A percentile compares a stretch with the other conserved stretches of the same genome.
Evolutionary conservation across 345 rosid genomes (phyloP).

Genomic region (Noccaea bulbosa): DNA sequence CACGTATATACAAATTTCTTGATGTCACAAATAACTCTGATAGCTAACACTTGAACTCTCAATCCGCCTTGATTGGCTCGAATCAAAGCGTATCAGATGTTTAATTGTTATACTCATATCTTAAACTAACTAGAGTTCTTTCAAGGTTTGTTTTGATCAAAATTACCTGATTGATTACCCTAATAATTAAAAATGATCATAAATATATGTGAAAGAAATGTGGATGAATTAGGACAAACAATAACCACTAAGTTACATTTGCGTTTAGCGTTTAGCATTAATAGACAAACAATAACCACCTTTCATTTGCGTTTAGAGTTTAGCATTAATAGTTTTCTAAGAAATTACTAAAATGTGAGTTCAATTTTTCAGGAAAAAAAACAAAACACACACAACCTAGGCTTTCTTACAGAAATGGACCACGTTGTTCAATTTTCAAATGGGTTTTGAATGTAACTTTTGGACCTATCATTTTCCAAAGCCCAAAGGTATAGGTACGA

Average conservation of each 20-base stretch:
- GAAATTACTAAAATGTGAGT: not conserved
- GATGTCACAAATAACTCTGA: not conserved
- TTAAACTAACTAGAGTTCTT: not conserved
- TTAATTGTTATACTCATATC: not conserved
- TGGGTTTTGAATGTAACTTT: slow-evolving; percentile 2
- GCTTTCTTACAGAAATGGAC: not conserved
- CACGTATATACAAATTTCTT: not conserved
- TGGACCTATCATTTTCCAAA: not conserved
- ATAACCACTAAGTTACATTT: not conserved
- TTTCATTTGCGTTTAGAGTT: not conserved
- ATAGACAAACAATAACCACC: not conserved
- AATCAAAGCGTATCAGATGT: not conserved
- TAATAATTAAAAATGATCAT: too few relatives aligned
- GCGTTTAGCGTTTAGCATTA: not conserved
- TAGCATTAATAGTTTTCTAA: not conserved
- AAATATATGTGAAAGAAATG: not conserved
- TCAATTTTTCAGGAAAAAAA: not conserved
- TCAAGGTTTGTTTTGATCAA: not conserved
- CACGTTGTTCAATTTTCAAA: not conserved
- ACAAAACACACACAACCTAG: not conserved
- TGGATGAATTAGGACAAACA: not conserved
- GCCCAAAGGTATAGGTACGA: slow-evolving; percentile 18
- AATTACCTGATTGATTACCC: not conserved
- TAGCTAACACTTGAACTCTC: slow-evolving; percentile 11
- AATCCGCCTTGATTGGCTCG: slow-evolving; percentile 34